Evolutionary conservation across 306 rosid genomes (phyloP), one percentile per base, ranked within the genome.

Genomic region (Prunus kanzakura): DNA sequence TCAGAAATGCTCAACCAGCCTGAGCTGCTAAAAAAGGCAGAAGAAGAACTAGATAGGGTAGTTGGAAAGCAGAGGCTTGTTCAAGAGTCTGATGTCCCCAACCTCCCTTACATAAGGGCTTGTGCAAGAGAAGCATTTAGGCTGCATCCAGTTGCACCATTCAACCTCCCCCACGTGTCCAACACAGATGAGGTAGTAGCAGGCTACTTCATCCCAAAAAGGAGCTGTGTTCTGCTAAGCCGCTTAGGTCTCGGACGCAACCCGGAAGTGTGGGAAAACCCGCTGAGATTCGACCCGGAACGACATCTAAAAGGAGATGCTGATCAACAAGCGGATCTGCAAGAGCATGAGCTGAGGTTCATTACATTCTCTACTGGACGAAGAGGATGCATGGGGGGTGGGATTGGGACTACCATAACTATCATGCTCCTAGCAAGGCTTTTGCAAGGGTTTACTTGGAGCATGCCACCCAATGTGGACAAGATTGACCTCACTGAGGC

Each of bases 1-100:
- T 77, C 82, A 2, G 87, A 89, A 52, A 83, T 87, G 88, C 61
- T 87, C 1, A 80, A 87, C 13, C 84, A 76, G 5, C 87, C 88
- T 0, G 62, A 78, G 14, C 11, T 81, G 15, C 81, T 85, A 0
- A n/a, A 50, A 22, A 71, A 22, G 69, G 90, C 87, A 18, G 55
- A 20, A 0, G 73, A 83, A 4, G 89, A 89, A 73, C 27, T 87
- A 6, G 84, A 89, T 9, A 18, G 27, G n/a, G 73, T 85, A 0
- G 86, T 85, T 0, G 89, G 87, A 1, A 78, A 65, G 13, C 30
- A 82, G 0, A 80, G 82, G 23, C 70, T 69, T 0, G 85, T 89
- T 10, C 64, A 87, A 56, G 94, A 86, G 75, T 80, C 75, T 2
- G 86, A 86, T 13, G 23, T 88, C 8, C 87, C 84, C 0, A 27